phyloP scores from a whole-genome alignment of 1,284 basidiomycete genomes.

The Cutaneotrichosporon mucoides region DNA sequence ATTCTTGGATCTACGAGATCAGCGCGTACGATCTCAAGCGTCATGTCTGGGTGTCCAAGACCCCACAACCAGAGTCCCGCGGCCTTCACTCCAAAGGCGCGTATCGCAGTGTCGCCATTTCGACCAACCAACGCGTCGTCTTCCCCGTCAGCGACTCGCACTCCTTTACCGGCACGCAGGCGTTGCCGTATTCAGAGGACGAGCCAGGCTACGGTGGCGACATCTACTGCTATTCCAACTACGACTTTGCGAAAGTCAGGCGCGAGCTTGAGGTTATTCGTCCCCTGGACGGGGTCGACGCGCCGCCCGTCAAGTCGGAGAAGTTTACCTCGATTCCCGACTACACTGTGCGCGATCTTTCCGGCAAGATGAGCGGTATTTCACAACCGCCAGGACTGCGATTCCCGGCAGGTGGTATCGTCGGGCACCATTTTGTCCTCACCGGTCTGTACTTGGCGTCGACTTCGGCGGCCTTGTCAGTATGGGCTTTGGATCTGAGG shows the following conservation, averaged over 20 bases:
- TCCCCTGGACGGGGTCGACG: slow-evolving; percentile 55
- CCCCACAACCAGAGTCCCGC: slow-evolving; percentile 59
- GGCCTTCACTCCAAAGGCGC: slow-evolving; percentile 81
- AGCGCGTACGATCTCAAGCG: slow-evolving; percentile 74
- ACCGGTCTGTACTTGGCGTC: slow-evolving; percentile 86
- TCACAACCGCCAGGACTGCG: slow-evolving; percentile 83
- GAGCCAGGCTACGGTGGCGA: slow-evolving; percentile 45
- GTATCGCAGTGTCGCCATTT: slow-evolving; percentile 82
- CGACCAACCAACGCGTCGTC: slow-evolving; percentile 63
- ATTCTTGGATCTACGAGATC: slow-evolving; percentile 76
- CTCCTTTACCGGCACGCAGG: slow-evolving; percentile 12
- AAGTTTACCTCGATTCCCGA: slow-evolving; percentile 52
- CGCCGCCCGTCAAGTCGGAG: slow-evolving; percentile 61
- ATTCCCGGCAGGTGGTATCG: slow-evolving; percentile 85
- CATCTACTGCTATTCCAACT: slow-evolving; percentile 45
- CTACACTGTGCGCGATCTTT: slow-evolving; percentile 63
- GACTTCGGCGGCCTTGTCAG: slow-evolving; percentile 67
- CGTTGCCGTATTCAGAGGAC: slow-evolving; percentile 29
- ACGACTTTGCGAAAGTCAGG: slow-evolving; percentile 86
- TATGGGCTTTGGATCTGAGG: slow-evolving; percentile 78
- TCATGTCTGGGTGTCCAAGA: slow-evolving; percentile 67
- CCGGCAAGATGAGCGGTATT: slow-evolving; percentile 51
- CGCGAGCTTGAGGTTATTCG: slow-evolving; percentile 84
- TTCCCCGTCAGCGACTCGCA: slow-evolving; percentile 50
- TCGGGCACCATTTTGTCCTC: slow-evolving; percentile 81